Evolutionary conservation across 768 basidiomycete genomes (phyloP).

Genomic region (Trametopsis cervina): DNA sequence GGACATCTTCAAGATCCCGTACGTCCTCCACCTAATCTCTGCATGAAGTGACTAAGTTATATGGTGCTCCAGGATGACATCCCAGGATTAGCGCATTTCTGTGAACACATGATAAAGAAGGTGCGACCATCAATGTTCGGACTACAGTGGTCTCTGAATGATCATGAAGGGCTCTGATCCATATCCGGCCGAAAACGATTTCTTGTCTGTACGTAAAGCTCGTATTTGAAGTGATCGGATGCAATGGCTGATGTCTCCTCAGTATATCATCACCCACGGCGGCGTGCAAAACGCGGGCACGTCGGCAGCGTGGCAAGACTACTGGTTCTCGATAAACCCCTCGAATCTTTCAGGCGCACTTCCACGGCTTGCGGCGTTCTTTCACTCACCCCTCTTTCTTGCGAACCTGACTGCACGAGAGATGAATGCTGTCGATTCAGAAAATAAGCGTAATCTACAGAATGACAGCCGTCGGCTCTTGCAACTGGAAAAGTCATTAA

Average conservation of each 20-base stretch:
- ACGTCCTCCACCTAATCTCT: conserved; percentile 4
- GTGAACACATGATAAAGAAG: conserved; percentile 46
- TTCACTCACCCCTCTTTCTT: conserved; percentile 43
- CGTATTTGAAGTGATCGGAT: neutral
- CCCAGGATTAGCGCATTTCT: conserved; percentile 37
- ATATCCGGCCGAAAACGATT: conserved; percentile 44
- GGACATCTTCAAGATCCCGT: conserved; percentile 47
- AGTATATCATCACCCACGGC: conserved; percentile 30
- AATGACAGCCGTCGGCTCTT: conserved; percentile 39
- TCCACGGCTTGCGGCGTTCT: conserved; percentile 39
- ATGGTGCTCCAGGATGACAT: conserved; percentile 25
- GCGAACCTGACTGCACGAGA: conserved; percentile 38
- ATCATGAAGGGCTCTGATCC: conserved; percentile 21
- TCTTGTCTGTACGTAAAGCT: conserved; percentile 26
- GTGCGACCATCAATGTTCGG: conserved; percentile 6
- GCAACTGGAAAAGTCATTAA: conserved; percentile 42
- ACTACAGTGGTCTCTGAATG: neutral
- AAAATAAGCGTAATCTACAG: conserved; percentile 49
- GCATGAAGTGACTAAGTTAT: neutral
- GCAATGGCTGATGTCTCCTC: neutral
- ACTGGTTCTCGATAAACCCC: conserved; percentile 27
- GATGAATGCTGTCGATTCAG: conserved; percentile 49
- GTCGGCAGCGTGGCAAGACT: conserved; percentile 39
- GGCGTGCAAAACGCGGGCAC: conserved; percentile 50
- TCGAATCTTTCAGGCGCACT: conserved; percentile 26